Percentiles rank a stretch among this genome's conserved stretches.
phyloP scores from a whole-genome alignment of 2,329 filamentous ascomycete genomes.

The Cladophialophora yegresii region DNA sequence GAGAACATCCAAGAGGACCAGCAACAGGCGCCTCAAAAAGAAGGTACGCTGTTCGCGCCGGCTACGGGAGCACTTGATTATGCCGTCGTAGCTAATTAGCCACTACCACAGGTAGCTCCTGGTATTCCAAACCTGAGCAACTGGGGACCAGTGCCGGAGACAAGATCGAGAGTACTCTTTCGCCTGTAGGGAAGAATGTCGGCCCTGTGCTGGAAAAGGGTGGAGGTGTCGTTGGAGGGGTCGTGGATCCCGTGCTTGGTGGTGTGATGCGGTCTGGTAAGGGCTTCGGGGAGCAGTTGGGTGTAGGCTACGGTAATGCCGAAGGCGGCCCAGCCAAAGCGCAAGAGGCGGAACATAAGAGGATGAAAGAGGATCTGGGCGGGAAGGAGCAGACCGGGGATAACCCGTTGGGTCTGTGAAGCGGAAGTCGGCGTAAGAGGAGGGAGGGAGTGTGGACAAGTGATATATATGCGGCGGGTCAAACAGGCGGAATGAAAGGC shows the following conservation, averaged over 20 bases:
- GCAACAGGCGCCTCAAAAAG: background rate
- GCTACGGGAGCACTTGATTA: background rate
- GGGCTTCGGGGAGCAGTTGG: slow-evolving; percentile 33
- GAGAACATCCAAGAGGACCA: slow-evolving; percentile 7
- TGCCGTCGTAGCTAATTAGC: background rate
- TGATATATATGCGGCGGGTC: background rate
- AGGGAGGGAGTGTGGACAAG: background rate
- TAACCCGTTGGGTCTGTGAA: slow-evolving; percentile 37
- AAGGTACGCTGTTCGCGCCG: background rate
- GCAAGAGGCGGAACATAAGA: slow-evolving; percentile 32
- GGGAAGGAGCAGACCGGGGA: slow-evolving; percentile 37
- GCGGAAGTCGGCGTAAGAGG: background rate
- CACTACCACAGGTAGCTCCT: slow-evolving; percentile 2
- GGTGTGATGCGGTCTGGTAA: slow-evolving; percentile 36
- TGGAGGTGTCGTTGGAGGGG: slow-evolving; percentile 32
- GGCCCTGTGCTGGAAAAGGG: slow-evolving; percentile 36
- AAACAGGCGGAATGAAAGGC: background rate
- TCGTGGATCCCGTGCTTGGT: slow-evolving; percentile 37
- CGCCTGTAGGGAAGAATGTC: slow-evolving; percentile 36
- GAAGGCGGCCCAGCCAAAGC: slow-evolving; percentile 36
- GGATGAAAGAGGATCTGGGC: slow-evolving; percentile 35
- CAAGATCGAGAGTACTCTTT: slow-evolving; percentile 35
- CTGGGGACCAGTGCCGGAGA: slow-evolving; percentile 34
- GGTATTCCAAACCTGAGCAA: slow-evolving; percentile 31
- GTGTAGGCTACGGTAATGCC: slow-evolving; percentile 35